Conservation (phyloP, 495 filamentous ascomycete genomes). For the Haplographium delicatum region DNA sequence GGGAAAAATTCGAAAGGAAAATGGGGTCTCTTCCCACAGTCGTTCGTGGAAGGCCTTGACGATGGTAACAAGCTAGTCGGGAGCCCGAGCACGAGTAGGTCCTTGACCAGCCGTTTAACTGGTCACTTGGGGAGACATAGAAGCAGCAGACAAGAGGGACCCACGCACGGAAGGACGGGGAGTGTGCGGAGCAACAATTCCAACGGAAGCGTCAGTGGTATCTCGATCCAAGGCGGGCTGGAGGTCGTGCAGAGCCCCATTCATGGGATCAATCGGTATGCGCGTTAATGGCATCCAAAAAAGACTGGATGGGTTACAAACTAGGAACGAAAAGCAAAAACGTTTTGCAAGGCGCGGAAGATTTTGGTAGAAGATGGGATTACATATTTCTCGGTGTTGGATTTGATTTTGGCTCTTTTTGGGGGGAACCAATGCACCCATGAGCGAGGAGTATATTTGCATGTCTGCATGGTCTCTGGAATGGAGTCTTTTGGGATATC, state of each 20-base stretch:
- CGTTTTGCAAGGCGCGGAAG: too few species aligned
- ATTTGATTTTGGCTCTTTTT: too few species aligned
- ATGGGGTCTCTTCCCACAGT: constrained; percentile 37
- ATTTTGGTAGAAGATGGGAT: too few species aligned
- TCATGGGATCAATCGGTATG: too few species aligned
- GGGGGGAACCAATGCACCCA: too few species aligned
- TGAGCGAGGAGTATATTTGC: too few species aligned
- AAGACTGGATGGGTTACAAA: too few species aligned
- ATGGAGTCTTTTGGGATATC: too few species aligned
- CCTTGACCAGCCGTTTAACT: background rate
- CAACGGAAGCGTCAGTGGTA: background rate
- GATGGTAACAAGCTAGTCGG: background rate
- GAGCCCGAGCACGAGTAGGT: background rate
- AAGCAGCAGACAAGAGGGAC: background rate
- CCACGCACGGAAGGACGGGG: background rate
- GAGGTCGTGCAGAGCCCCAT: constrained; percentile 1
- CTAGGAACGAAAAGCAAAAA: too few species aligned
- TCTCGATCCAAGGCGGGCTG: background rate
- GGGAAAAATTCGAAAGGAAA: constrained; percentile 39
- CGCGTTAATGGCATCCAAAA: too few species aligned
- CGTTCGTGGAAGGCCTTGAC: constrained; percentile 20
- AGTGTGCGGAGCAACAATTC: background rate
- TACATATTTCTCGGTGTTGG: too few species aligned
- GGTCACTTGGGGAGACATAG: background rate
- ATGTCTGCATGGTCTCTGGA: too few species aligned